Conservation (phyloP, 1,139 yeast genomes). For the Torulaspora pretoriensis region DNA sequence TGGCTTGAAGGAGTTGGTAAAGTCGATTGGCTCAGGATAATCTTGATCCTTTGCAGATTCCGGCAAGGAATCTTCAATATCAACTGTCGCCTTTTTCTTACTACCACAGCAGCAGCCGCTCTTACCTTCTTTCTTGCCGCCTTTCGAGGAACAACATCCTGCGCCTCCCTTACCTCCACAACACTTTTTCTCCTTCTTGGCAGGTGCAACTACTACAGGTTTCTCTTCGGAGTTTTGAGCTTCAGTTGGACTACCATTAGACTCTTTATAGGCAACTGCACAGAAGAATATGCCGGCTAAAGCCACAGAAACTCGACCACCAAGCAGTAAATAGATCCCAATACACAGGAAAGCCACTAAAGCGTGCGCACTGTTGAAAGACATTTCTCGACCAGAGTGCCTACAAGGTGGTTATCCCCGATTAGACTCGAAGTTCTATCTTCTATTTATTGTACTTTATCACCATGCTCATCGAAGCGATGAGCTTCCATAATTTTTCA, state of each 20-base stretch:
- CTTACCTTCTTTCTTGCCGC: constrained; percentile 7
- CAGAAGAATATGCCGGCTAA: constrained; percentile 32
- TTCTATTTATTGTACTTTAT: background rate
- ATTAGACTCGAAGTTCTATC: background rate
- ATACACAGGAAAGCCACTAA: constrained; percentile 6
- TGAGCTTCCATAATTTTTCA: background rate
- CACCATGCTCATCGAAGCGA: constrained; percentile 1
- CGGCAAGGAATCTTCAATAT: constrained; percentile 1
- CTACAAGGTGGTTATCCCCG: background rate
- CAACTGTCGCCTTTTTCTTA: constrained; percentile 7
- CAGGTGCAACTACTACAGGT: background rate
- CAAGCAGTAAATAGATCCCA: constrained; percentile 20
- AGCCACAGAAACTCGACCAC: constrained; percentile 39
- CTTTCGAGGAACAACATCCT: constrained; percentile 18
- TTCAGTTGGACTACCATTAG: constrained; percentile 1
- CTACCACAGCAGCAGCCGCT: constrained; percentile 14
- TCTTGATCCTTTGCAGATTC: background rate
- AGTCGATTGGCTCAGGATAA: constrained; percentile 38
- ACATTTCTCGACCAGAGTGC: constrained; percentile 1
- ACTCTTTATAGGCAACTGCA: constrained; percentile 25
- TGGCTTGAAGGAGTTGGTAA: constrained; percentile 37
- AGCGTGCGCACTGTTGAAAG: constrained; percentile 7
- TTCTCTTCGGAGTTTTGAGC: background rate
- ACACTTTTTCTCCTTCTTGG: constrained; percentile 20
- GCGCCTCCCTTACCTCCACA: constrained; percentile 29